Base-by-base conservation (phyloP, 768 basidiomycete genomes). In the Tulasnella sp. region DNA sequence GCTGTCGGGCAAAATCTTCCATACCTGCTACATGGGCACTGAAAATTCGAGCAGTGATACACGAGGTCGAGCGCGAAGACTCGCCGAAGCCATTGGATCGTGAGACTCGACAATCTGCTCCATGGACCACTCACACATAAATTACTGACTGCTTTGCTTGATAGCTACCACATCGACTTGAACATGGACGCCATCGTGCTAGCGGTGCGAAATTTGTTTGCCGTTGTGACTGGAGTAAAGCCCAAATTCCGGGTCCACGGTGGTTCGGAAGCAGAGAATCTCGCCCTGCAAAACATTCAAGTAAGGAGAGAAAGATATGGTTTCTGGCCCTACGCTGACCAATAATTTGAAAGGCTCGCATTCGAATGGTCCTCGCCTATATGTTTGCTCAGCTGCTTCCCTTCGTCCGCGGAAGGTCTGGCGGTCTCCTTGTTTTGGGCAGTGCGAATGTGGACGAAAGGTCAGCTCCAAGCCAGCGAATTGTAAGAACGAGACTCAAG, bases 1-100 rank as follows among this genome's bases (percentile, higher is more conserved):
- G 84, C 96, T 98, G 83, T 91, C 92, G 40, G 89, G 88, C 77
- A 89, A 96, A 37, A 92, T 99, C 78, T 97, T 99, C 88, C 97
- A 99, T 85, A 97, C 97, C 0, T 98, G 96, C 86, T 99, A 97
- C 86, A 99, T 99, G 98, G 97, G 97, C 7, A 99, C 98, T 0
- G 95, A 96, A 85, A 97, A 99, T 85, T 98, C 97, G 9, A 95
- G 93, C 81, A 85, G 85, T 0, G 98, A 98, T 83, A 99, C 98
- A 9, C 88, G 96, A 16, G 87, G 89, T 81, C 89, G 98, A 46
- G 98, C 98, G 0, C 97, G 95, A 85, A 91, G 93, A 69, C 90
- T 99, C 4, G 91, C 94, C 8, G 89, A 92, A 54, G 93, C 95
- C 0, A 97, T 99, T 78, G 97, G 97, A 84, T 93, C 94, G 97